Evolutionary conservation across 768 basidiomycete genomes (phyloP).

Genomic region (Pleurotus pulmonarius): DNA sequence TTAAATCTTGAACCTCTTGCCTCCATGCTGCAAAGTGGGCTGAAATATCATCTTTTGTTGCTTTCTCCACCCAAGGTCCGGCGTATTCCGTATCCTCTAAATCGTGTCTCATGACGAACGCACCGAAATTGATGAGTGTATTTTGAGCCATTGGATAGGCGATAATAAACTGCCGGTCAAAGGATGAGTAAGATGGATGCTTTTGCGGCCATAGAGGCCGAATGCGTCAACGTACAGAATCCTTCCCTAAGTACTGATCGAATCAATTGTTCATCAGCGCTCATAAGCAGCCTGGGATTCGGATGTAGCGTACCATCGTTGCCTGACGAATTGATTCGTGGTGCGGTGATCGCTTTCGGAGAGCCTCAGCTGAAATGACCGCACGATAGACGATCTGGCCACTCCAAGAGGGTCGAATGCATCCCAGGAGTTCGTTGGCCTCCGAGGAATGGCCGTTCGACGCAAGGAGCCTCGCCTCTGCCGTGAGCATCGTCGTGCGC

Average conservation of each 20-base stretch:
- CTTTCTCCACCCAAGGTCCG: conserved; percentile 48
- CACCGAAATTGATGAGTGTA: conserved; percentile 59
- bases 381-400: conserved; percentile 58
- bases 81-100: conserved; percentile 47
- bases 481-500: conserved; percentile 33
- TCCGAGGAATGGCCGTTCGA: conserved; percentile 30
- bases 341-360: conserved; percentile 37
- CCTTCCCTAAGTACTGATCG: conserved; percentile 53
- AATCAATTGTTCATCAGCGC: not conserved
- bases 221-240: conserved; percentile 29
- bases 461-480: conserved; percentile 31
- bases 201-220: not conserved
- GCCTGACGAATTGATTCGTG: conserved; percentile 47
- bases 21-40: conserved; percentile 51
- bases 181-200: not conserved
- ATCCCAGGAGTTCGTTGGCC: conserved; percentile 35
- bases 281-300: not conserved
- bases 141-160: conserved; percentile 61
- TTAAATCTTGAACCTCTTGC: conserved; percentile 51
- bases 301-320: conserved; percentile 36
- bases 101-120: conserved; percentile 47
- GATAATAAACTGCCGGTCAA: conserved; percentile 45
- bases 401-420: conserved; percentile 54
- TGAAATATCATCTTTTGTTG: conserved; percentile 41
- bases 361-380: conserved; percentile 48